Percentiles rank a stretch among this genome's conserved stretches.
Evolutionary conservation across 192 early-diverging fungal genomes (phyloP).

Genomic region (Umbelopsis sp.): DNA sequence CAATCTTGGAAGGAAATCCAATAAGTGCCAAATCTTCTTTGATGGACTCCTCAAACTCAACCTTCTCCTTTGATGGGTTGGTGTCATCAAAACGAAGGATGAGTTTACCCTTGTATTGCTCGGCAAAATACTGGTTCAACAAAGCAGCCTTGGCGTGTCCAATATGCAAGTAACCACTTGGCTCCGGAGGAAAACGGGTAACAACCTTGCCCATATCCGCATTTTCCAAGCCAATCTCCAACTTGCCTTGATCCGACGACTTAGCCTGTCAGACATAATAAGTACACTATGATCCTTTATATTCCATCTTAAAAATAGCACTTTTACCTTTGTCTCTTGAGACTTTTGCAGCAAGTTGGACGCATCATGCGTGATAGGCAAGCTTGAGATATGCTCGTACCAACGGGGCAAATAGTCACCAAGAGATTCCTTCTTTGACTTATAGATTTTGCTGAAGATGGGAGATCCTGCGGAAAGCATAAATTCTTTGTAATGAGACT

Average conservation of each 20-base stretch:
- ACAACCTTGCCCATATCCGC: conserved; percentile 88
- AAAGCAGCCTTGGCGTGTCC: conserved; percentile 99
- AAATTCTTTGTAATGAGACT: not conserved
- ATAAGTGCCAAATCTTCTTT: conserved; percentile 91
- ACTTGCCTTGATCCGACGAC: conserved; percentile 82
- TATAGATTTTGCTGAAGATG: conserved; percentile 79
- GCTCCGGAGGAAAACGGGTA: conserved; percentile 98
- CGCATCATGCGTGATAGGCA: conserved; percentile 56
- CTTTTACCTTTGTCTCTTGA: conserved; percentile 41
- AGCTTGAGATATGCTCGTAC: conserved; percentile 72
- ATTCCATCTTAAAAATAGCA: not conserved
- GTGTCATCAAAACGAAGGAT: conserved; percentile 99
- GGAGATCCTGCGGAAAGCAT: conserved; percentile 52
- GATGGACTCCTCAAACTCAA: conserved; percentile 94
- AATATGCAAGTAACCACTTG: conserved; percentile 98
- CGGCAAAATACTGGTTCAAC: conserved; percentile 96
- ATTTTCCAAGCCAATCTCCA: conserved; percentile 87
- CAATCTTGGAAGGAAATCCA: conserved; percentile 75
- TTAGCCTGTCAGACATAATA: conserved; percentile 38
- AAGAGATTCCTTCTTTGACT: conserved; percentile 67
- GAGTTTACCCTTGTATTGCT: conserved; percentile 86
- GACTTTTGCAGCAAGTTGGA: conserved; percentile 46
- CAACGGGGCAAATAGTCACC: conserved; percentile 80
- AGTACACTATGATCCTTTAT: not conserved
- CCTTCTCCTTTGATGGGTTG: conserved; percentile 96